These are phyloP conservation scores for Aquilaria malaccensis DNA, from an alignment of 345 rosid genomes.

Conservation along the genomic window DNA sequence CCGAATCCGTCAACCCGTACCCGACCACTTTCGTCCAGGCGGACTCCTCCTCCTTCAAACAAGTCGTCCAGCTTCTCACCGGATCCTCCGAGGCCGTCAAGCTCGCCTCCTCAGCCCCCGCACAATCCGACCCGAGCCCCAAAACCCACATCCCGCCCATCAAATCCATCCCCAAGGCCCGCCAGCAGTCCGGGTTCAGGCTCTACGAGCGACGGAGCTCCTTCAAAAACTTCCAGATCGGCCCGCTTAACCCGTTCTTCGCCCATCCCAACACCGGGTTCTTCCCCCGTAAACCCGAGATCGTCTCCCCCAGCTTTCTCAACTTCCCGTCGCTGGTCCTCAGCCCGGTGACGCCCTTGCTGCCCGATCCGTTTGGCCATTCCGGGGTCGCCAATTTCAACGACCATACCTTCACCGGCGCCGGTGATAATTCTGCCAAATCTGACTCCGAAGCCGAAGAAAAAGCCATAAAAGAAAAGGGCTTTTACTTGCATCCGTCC, in stretches of 20 bases:
- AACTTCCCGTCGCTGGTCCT: conserved; percentile 79
- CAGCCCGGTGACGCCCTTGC: conserved; percentile 93
- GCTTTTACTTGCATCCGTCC: conserved; percentile 44
- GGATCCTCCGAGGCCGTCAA: conserved; percentile 68
- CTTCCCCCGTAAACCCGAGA: conserved; percentile 73
- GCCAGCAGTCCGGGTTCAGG: conserved; percentile 68
- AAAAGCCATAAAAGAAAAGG: conserved; percentile 57
- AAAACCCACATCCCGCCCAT: conserved; percentile 87
- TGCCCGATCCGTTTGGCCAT: conserved; percentile 84
- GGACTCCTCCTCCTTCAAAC: conserved; percentile 85
- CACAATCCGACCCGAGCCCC: conserved; percentile 36
- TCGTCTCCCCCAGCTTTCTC: conserved; percentile 85
- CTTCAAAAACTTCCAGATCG: conserved; percentile 78
- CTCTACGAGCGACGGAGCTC: conserved; percentile 95
- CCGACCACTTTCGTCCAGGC: conserved; percentile 99
- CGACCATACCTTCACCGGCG: conserved; percentile 4
- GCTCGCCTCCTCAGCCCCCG: conserved; percentile 22
- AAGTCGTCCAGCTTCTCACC: conserved; percentile 96
- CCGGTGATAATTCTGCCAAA: conserved; percentile 3
- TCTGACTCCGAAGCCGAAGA: conserved; percentile 50
- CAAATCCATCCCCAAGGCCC: conserved; percentile 70
- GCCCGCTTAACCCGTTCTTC: conserved; percentile 54
- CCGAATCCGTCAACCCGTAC: conserved; percentile 77
- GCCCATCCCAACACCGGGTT: conserved; percentile 41
- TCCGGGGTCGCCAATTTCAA: conserved; percentile 36